Evolutionary conservation across 192 early-diverging fungal species (phyloP).

Genomic region (Martensiomyces pterosporus): DNA sequence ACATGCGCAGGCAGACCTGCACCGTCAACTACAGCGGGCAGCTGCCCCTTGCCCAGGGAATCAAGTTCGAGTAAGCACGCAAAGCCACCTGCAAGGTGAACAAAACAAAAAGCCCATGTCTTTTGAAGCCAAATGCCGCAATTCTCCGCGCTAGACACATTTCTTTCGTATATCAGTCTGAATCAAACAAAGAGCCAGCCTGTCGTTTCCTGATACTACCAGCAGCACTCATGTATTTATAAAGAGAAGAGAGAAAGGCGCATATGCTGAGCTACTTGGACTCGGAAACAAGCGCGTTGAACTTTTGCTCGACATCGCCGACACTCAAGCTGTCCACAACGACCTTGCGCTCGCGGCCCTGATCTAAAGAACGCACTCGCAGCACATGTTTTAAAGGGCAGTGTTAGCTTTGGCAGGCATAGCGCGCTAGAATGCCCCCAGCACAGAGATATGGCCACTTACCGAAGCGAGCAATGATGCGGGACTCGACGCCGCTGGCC

Average conservation of each 20-base stretch:
- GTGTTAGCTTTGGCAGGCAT: too few species aligned
- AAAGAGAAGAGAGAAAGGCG: neutral
- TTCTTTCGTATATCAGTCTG: too few species aligned
- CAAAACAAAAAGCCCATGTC: too few species aligned
- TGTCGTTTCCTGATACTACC: too few species aligned
- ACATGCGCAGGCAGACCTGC: conserved; percentile 74
- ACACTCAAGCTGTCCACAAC: conserved; percentile 69
- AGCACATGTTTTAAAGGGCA: too few species aligned
- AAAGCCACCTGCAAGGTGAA: too few species aligned
- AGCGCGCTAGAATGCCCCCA: too few species aligned
- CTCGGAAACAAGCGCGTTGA: conserved; percentile 60
- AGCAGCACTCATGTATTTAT: neutral
- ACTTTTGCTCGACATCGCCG: conserved; percentile 65
- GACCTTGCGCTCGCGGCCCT: conserved; percentile 76
- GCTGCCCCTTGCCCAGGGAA: conserved; percentile 91
- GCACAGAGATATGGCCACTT: too few species aligned
- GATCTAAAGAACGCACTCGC: conserved; percentile 52
- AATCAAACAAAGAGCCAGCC: too few species aligned
- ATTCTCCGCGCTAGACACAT: too few species aligned
- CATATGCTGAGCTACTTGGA: conserved; percentile 31
- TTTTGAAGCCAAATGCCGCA: too few species aligned
- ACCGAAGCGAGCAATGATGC: conserved; percentile 91
- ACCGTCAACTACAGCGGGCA: conserved; percentile 85
- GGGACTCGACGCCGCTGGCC: conserved; percentile 75
- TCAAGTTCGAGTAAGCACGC: conserved; percentile 80